Base-by-base conservation (phyloP, 2,329 filamentous ascomycete genomes). In the Penicillium sp. region DNA sequence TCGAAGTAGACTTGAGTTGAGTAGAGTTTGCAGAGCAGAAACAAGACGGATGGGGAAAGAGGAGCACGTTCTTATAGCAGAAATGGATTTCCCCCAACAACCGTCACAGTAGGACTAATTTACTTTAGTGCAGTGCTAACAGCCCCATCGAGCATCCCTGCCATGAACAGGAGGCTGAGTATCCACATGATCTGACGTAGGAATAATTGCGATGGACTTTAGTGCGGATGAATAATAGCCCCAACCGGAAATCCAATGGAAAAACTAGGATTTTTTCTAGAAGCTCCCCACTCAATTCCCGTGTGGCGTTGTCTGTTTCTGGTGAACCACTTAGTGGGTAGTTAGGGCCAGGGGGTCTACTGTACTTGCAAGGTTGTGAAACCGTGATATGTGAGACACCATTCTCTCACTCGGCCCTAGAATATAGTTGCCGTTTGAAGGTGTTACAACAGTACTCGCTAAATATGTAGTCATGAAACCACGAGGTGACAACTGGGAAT, bases 141-240 rank as follows among this genome's bases (percentile, higher is more conserved):
- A 44, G 33, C 33, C 32, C 44, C 44, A 58, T 57, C 52, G 53
- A 56, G 44, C 52, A 61, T 61, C 59, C 59, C 56, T 61, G 57
- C 59, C 56, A 54, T 60, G 59, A 61, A 61, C 58, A 61, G 59
- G 58, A 61, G 59, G 59, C 59, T 61, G 57, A 61, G 59, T 41
- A 53, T 55, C 59, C 59, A 61, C 59, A 44, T 59, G 50, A 61
- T 60, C 59, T 61, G 59, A 61, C 59, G 59, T 61, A 61, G 56
- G 52, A 55, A 57, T 56, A 43, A 58, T 54, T 55, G 18, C 46
- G 52, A 55, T 56, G 53, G 38, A 49, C 47, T 52, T 52, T 49
- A 44, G 28, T 28, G 25, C 29, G 45, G 42, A 54, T 51, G 55
- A 54, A 58, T 58, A 56, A 55, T 55, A 47, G 47, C 55, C 55